Evolutionary conservation across 805 yeast genomes (phyloP).

Genomic region (Hanseniaspora lachancei): DNA sequence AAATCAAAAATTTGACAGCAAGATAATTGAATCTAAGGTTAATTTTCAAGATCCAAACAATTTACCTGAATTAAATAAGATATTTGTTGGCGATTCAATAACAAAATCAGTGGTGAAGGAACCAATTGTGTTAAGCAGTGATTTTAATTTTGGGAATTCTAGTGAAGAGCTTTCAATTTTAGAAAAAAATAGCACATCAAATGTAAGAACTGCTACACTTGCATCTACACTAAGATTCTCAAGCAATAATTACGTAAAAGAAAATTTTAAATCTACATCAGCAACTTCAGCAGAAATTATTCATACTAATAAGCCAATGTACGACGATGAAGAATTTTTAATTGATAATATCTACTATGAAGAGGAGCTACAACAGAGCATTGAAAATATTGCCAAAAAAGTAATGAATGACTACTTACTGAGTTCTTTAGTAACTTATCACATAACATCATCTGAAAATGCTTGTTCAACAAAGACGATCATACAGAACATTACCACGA

Average conservation of each 20-base stretch:
- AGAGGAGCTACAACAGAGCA: neutral
- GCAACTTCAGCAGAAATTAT: neutral
- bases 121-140: neutral
- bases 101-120: neutral
- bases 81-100: neutral
- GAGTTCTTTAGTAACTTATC: neutral
- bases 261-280: too few species aligned
- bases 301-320: neutral
- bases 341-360: neutral
- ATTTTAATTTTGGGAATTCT: neutral
- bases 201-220: too few species aligned
- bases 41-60: too few species aligned
- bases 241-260: too few species aligned
- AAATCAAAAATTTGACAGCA: neutral
- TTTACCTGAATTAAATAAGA: neutral
- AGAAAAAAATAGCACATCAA: too few species aligned
- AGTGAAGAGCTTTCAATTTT: too few species aligned
- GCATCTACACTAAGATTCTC: too few species aligned
- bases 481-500: neutral
- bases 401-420: neutral
- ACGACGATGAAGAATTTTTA: neutral
- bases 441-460: neutral
- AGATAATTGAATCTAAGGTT: neutral
- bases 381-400: neutral
- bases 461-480: neutral